Conservation (phyloP, 2,329 filamentous ascomycete genomes). For the Diaporthe eres region DNA sequence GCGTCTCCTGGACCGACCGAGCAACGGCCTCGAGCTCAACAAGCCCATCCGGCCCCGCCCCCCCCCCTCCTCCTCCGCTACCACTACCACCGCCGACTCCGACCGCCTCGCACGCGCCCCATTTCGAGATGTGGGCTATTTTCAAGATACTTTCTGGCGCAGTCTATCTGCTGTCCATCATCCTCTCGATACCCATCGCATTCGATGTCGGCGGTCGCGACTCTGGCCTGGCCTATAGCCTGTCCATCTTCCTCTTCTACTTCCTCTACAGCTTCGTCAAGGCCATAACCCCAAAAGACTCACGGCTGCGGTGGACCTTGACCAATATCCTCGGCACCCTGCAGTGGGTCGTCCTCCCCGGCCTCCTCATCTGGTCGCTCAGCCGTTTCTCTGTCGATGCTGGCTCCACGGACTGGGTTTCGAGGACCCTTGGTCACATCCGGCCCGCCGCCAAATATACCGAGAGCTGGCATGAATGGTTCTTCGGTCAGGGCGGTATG, state of each 20-base stretch:
- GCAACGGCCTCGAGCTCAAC: conserved; percentile 10
- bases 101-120: conserved; percentile 39
- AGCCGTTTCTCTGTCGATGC: conserved; percentile 95
- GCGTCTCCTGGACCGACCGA: conserved; percentile 15
- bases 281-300: conserved; percentile 83
- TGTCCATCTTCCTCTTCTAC: conserved; percentile 91
- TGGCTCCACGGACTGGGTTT: conserved; percentile 84
- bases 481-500: conserved; percentile 88
- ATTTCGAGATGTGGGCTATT: conserved; percentile 80
- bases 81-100: conserved; percentile 41
- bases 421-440: conserved; percentile 80
- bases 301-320: conserved; percentile 80
- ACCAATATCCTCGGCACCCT: conserved; percentile 78
- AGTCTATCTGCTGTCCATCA: conserved; percentile 90
- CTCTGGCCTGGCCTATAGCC: conserved; percentile 93
- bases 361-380: conserved; percentile 92
- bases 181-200: conserved; percentile 95
- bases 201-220: conserved; percentile 98
- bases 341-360: conserved; percentile 90
- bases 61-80: not conserved
- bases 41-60: not conserved
- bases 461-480: conserved; percentile 83
- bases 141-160: conserved; percentile 84
- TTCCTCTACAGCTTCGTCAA: conserved; percentile 87
- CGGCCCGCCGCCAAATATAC: conserved; percentile 68